Base-by-base conservation (phyloP, 1,139 yeast species). In the Suhomyces yuchorum region DNA sequence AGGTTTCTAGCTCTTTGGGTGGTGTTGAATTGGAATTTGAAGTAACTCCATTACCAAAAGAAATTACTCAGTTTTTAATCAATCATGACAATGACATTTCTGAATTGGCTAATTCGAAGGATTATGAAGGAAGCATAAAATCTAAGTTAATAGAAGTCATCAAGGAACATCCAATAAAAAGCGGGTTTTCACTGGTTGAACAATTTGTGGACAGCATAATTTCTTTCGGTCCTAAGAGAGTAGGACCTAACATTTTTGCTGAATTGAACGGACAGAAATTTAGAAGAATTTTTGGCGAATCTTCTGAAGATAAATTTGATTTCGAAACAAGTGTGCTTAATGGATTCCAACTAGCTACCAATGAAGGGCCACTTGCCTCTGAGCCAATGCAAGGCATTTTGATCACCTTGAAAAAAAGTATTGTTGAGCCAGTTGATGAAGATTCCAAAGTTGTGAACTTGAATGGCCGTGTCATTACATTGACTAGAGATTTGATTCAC, bases 301-400 rank as follows among this genome's bases (percentile, higher is more conserved):
- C 44, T 4, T 59, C 51, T 15, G 40, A 58, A 1, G 57, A 55
- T 12, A 46, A 47, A 20, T 79, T 81, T 55, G 81, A 74, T 44
- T 84, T 73, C 61, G 90, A 85, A 53, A 85, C 84, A 47, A 82
- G 85, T 57, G 68, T 93, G 5, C 62, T 87, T 41, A 86, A 88
- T 56, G 99, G 97, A 1, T 92, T 91, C 66, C 96, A 90, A 61
- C 69, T 91, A 43, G 90, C 97, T 1, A 81, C 84, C 46, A 75
- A 79, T 42, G 90, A 85, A 59, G 99, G 99, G 1, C 98, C 98
- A 0, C 72, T 95, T 46, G 85, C 95, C 1, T 81, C 86, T 4
- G 99, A 95, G 63, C 93, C 92, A 0, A 78, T 90, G 34, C 95
- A 91, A 63, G 97, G 98, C 3, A 79, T 87, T 50, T 75, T 86